These are phyloP conservation scores for Cordyceps fumosorosea DNA, from an alignment of 2,329 filamentous ascomycete species.

Conservation along the genomic window DNA sequence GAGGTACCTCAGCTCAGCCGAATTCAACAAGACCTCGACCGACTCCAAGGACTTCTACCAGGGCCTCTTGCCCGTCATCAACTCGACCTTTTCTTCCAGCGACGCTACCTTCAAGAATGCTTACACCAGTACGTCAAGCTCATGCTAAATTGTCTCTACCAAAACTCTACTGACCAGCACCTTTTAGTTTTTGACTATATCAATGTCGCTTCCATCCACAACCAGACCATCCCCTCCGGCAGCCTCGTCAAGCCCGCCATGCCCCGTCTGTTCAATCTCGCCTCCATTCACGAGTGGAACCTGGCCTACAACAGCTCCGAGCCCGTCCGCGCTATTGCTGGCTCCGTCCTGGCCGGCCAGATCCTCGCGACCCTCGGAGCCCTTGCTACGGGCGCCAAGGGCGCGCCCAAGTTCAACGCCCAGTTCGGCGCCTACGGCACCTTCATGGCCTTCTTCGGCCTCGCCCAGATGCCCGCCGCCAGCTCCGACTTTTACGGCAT, in stretches of 20 bases:
- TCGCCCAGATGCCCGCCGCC: conserved; percentile 43
- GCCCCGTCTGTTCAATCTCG: conserved; percentile 62
- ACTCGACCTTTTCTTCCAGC: conserved; percentile 40
- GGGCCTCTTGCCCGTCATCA: conserved; percentile 47
- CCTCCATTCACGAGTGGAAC: conserved; percentile 73
- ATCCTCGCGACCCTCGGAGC: conserved; percentile 46
- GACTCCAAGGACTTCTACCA: conserved; percentile 56
- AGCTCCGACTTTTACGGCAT: conserved; percentile 65
- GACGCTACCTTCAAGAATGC: conserved; percentile 51
- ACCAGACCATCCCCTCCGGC: conserved; percentile 34
- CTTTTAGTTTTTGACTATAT: conserved; percentile 52
- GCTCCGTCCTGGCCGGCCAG: conserved; percentile 50
- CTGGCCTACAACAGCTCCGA: conserved; percentile 77
- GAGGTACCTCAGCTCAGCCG: conserved; percentile 42
- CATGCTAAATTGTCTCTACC: background rate
- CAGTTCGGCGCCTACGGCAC: conserved; percentile 57
- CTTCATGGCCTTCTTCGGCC: conserved; percentile 58
- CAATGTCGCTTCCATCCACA: conserved; percentile 55
- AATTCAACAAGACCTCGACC: conserved; percentile 38
- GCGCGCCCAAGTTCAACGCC: conserved; percentile 37
- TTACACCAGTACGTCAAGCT: conserved; percentile 46
- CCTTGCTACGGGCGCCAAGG: conserved; percentile 36
- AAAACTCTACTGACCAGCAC: conserved; percentile 8
- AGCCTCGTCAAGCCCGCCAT: conserved; percentile 56
- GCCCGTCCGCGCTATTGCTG: conserved; percentile 51